Evolutionary conservation across 805 yeast species (phyloP), one percentile per base, ranked within the genome.

Genomic region (Priceomyces fermenticarens): DNA sequence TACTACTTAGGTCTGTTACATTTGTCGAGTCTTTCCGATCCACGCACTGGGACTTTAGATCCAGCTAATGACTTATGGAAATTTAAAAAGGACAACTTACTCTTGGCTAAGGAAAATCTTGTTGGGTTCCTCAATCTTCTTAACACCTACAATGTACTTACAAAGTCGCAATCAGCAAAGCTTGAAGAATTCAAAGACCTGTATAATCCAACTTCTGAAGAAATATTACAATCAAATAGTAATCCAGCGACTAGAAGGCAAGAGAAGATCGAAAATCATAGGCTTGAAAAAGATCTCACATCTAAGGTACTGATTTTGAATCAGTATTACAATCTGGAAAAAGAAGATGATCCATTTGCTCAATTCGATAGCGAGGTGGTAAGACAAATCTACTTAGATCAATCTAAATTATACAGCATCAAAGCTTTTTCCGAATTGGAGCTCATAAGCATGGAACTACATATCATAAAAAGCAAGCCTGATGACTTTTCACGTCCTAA

Each of bases 181-280:
- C 43, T 77, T 3, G 73, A 75, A 10, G 48, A 56, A 0, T 70
- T 78, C 46, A 62, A 66, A 38, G 58, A 60, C 3, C 55, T 63
- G 1, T 67, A 62, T 38, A 58, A 58, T 30, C 83, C 81, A 2
- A 57, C 68, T 3, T 49, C 69, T 27, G 63, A 63, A 39, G 73
- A 78, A 55, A 41, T 60, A 15, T 32, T 47, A 4, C 35, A 43
- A 1, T 40, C 42, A 3, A 30, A 32, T 12, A 46, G 46, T 16
- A 69, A 72, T 38, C 70, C 85, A 0, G 67, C 72, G 0, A 52
- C 58, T 9, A 67, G 74, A 51, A 72, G 97, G 51, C 80, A 82
- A 15, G 83, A 78, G 36, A 90, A 88, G 57, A 88, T 89, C 42
- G 83, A 76, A 12, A 77, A 77, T 49, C 85, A 70, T 59, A 83